These are phyloP conservation scores for Anthracocystis setariae DNA, from an alignment of 1,284 basidiomycete genomes.

Conservation along the genomic window DNA sequence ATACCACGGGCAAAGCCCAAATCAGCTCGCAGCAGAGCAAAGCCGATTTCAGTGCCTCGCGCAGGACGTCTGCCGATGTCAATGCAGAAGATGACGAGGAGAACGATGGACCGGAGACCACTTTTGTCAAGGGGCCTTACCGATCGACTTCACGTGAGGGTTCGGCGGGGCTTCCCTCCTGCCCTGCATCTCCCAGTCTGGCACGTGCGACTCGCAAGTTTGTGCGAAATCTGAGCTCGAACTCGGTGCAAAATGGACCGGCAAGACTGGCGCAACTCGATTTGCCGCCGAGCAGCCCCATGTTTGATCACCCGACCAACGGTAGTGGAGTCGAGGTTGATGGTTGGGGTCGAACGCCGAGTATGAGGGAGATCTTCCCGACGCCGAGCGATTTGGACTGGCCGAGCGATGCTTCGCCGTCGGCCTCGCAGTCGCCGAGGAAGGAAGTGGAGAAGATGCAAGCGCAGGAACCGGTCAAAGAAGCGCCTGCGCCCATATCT, in stretches of 20 bases:
- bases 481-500: background rate
- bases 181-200: slow-evolving; percentile 33
- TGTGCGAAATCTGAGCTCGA: slow-evolving; percentile 27
- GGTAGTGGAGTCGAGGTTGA: slow-evolving; percentile 35
- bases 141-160: slow-evolving; percentile 23
- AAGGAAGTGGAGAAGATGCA: slow-evolving; percentile 1
- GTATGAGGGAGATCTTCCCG: slow-evolving; percentile 54
- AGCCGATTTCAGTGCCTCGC: slow-evolving; percentile 10
- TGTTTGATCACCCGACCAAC: slow-evolving; percentile 43
- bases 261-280: slow-evolving; percentile 38
- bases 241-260: slow-evolving; percentile 14
- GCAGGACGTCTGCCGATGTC: slow-evolving; percentile 7
- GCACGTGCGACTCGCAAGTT: slow-evolving; percentile 30
- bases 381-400: slow-evolving; percentile 50
- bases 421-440: slow-evolving; percentile 5
- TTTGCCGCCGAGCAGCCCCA: slow-evolving; percentile 38
- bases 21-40: slow-evolving; percentile 15
- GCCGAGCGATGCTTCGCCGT: slow-evolving; percentile 28
- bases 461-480: background rate
- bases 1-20: slow-evolving; percentile 16
- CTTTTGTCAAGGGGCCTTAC: slow-evolving; percentile 41
- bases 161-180: slow-evolving; percentile 31
- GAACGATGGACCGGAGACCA: slow-evolving; percentile 22
- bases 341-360: slow-evolving; percentile 46
- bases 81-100: slow-evolving; percentile 12